Evolutionary conservation across 169 alveolate genomes (phyloP).

Genomic region (Toxoplasma gondii): DNA sequence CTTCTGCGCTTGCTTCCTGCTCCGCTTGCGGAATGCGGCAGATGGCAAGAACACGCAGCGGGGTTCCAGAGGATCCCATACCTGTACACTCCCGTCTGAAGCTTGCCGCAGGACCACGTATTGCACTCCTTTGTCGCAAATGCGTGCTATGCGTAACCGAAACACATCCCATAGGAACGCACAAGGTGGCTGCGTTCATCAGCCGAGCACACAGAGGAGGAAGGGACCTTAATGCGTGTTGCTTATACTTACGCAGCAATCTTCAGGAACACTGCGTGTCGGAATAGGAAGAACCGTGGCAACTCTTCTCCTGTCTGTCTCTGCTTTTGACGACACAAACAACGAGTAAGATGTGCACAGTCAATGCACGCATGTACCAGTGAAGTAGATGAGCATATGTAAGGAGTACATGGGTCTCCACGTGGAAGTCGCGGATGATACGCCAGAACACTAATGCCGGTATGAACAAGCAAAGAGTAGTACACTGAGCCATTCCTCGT

Average conservation of each 20-base stretch:
- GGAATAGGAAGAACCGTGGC: background rate
- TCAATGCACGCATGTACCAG: background rate
- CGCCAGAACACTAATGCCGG: too few relatives aligned
- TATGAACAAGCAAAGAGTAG: too few relatives aligned
- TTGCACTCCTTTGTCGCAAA: slow-evolving; percentile 30
- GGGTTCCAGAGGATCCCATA: slow-evolving; percentile 52
- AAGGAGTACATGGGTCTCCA: background rate
- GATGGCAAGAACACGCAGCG: slow-evolving; percentile 31
- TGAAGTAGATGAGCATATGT: background rate
- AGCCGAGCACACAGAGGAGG: background rate
- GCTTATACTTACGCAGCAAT: background rate
- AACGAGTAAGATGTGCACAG: too few relatives aligned
- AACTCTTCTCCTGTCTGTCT: background rate
- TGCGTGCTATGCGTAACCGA: background rate
- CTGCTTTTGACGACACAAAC: too few relatives aligned
- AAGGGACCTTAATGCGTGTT: background rate
- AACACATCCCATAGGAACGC: background rate
- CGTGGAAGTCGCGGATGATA: too few relatives aligned
- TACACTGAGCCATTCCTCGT: too few relatives aligned
- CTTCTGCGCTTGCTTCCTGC: background rate
- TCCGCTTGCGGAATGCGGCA: background rate
- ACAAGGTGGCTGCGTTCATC: background rate
- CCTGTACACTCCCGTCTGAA: slow-evolving; percentile 40
- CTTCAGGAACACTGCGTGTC: background rate
- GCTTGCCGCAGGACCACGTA: slow-evolving; percentile 56